Conservation (phyloP, 176 grass and related monocot species). For the Bothriochloa decipiens region DNA sequence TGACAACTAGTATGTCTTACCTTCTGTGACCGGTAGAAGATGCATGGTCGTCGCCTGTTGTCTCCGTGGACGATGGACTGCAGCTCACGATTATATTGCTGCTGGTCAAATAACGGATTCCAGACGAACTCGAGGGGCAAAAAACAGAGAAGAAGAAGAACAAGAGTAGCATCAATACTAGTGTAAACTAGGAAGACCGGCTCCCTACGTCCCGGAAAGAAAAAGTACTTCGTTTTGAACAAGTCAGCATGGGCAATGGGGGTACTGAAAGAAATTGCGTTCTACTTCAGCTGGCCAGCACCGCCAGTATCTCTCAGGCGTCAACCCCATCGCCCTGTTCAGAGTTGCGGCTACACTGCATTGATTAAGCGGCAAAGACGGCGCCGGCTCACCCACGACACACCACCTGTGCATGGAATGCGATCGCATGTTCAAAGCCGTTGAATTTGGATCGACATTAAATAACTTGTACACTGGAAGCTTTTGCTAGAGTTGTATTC, state of each 20-base stretch:
- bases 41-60: not conserved
- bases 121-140: not conserved
- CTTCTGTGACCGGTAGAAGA: too few relatives aligned
- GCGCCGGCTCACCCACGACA: conserved; percentile 15
- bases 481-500: too few relatives aligned
- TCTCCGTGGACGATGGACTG: not conserved
- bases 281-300: too few relatives aligned
- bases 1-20: not conserved
- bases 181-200: conserved; percentile 18
- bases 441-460: conserved; percentile 7
- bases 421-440: conserved; percentile 7
- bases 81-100: too few relatives aligned
- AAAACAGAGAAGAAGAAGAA: not conserved
- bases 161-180: not conserved
- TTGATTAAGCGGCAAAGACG: conserved; percentile 28
- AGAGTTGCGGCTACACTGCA: not conserved
- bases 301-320: not conserved
- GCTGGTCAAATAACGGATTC: conserved; percentile 10
- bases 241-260: not conserved
- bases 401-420: not conserved
- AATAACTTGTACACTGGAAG: too few relatives aligned
- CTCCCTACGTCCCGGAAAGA: too few relatives aligned
- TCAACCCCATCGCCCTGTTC: too few relatives aligned
- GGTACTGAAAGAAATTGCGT: too few relatives aligned
- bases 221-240: not conserved